phyloP scores from a whole-genome alignment of 2,329 filamentous ascomycete species.

The Calonectria hawksworthii region DNA sequence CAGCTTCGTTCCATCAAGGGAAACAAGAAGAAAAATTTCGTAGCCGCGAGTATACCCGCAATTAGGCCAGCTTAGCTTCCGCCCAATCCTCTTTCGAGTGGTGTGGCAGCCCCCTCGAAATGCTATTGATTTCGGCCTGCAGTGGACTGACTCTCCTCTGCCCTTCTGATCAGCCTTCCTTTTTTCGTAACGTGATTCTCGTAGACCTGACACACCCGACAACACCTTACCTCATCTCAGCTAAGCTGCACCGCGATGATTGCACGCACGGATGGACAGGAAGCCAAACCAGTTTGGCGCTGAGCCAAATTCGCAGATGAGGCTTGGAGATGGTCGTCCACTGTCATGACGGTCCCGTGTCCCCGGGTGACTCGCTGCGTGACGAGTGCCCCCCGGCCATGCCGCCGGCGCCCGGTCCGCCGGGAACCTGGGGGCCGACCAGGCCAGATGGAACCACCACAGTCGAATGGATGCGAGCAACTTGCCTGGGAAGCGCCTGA shows the following conservation, averaged over 20 bases:
- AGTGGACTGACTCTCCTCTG: constrained; percentile 12
- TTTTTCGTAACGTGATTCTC: constrained; percentile 5
- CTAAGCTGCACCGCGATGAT: neutral
- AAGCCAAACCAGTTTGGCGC: neutral
- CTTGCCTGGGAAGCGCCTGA: neutral
- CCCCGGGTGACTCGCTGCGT: constrained; percentile 10
- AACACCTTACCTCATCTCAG: constrained; percentile 16
- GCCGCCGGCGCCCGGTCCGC: constrained; percentile 23
- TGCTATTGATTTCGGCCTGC: constrained; percentile 4
- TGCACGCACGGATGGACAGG: neutral
- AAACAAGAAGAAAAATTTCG: neutral
- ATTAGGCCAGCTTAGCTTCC: constrained; percentile 10
- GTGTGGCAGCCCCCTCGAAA: constrained; percentile 18
- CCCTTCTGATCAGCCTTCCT: constrained; percentile 1
- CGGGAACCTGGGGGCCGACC: constrained; percentile 16
- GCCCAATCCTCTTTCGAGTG: constrained; percentile 7
- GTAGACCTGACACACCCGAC: constrained; percentile 7
- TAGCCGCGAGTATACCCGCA: constrained; percentile 7
- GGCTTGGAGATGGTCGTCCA: constrained; percentile 7
- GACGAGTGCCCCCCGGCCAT: constrained; percentile 18
- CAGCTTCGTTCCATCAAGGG: neutral
- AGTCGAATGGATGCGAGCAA: neutral
- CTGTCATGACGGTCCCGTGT: constrained; percentile 10
- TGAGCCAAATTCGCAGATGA: constrained; percentile 11
- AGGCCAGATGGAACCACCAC: constrained; percentile 10